These are phyloP conservation scores for Mortierella sp. DNA, from an alignment of 371 early-diverging fungal species.

Conservation along the genomic window DNA sequence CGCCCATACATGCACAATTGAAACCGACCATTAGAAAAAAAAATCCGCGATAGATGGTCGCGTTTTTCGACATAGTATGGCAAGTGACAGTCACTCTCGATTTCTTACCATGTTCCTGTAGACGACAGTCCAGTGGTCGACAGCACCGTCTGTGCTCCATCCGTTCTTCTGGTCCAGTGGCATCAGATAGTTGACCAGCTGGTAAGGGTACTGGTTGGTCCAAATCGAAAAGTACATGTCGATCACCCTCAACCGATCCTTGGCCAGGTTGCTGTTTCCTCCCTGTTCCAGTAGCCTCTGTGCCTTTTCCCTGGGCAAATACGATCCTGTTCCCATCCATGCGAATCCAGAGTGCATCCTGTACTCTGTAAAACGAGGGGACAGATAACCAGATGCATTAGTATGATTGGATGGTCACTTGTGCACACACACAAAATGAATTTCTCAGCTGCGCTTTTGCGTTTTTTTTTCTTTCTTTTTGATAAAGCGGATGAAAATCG, in stretches of 20 bases:
- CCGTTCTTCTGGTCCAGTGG: constrained; percentile 60
- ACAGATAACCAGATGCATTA: background rate
- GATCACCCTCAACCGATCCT: constrained; percentile 65
- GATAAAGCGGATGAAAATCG: background rate
- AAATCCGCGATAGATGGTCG: background rate
- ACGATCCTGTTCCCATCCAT: constrained; percentile 73
- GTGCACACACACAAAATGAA: background rate
- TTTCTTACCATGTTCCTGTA: constrained; percentile 59
- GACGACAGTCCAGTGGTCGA: constrained; percentile 60
- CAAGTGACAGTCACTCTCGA: background rate
- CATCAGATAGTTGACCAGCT: constrained; percentile 65
- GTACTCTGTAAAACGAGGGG: constrained; percentile 24
- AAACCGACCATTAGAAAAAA: background rate
- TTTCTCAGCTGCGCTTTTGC: background rate
- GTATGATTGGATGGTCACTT: too few species aligned
- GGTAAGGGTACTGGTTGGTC: constrained; percentile 78
- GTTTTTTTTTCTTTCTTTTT: background rate
- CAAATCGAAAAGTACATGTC: constrained; percentile 76
- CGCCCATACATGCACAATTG: background rate
- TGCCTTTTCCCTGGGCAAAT: constrained; percentile 62
- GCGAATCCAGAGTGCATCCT: constrained; percentile 72
- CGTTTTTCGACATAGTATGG: background rate
- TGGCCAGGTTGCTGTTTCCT: constrained; percentile 66
- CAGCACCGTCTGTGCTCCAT: constrained; percentile 59
- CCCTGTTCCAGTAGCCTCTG: constrained; percentile 65